Conservation (phyloP, 176 grass and related monocot species). For the Hordeum marinum region DNA sequence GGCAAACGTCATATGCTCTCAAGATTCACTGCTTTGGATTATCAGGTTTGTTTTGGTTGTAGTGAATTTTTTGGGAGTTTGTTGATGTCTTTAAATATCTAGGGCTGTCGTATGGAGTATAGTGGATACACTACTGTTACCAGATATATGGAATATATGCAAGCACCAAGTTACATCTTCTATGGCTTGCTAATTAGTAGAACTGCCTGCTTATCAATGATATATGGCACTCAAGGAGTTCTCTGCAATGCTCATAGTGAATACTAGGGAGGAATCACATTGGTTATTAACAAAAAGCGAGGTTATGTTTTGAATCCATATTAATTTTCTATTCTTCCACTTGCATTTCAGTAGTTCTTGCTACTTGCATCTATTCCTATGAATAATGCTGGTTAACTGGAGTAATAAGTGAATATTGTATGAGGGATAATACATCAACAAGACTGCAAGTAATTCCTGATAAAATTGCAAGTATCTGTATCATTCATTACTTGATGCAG, state of each 20-base stretch:
- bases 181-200: background rate
- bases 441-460: background rate
- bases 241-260: conserved; percentile 43
- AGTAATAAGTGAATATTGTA: background rate
- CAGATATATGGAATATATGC: conserved; percentile 13
- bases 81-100: conserved; percentile 10
- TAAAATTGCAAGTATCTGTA: background rate
- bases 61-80: background rate
- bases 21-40: conserved; percentile 83
- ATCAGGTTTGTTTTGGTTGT: conserved; percentile 53
- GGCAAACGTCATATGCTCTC: conserved; percentile 54
- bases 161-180: conserved; percentile 1
- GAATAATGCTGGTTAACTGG: background rate
- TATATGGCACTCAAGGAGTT: conserved; percentile 81
- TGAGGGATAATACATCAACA: background rate
- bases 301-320: conserved; percentile 43
- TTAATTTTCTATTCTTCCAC: conserved; percentile 2
- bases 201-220: conserved; percentile 24
- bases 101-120: background rate
- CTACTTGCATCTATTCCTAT: background rate
- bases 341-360: conserved; percentile 4
- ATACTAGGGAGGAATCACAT: conserved; percentile 18
- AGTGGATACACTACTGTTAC: background rate
- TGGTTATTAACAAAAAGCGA: conserved; percentile 44
- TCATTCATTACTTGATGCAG: background rate